Conservation (phyloP, 1,284 basidiomycete species). For the Trichosporon asahii region DNA sequence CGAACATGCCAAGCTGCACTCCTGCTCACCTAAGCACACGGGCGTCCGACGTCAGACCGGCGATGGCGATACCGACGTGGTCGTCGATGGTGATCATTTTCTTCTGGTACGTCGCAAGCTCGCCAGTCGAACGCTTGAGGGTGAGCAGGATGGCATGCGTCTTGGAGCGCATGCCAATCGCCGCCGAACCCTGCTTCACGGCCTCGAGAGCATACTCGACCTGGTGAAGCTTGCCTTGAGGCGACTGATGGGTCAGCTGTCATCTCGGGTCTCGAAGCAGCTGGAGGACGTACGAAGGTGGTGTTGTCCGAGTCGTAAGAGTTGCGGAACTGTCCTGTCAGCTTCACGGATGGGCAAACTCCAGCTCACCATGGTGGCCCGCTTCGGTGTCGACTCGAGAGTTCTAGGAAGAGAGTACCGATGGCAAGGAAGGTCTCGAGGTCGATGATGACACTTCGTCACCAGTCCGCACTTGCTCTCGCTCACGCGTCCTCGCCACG, state of each 20-base stretch:
- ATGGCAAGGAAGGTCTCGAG: slow-evolving; percentile 1
- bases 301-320: slow-evolving; percentile 23
- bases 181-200: slow-evolving; percentile 98
- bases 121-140: slow-evolving; percentile 97
- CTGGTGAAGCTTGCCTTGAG: slow-evolving; percentile 59
- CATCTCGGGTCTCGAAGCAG: not conserved
- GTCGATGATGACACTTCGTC: slow-evolving; percentile 17
- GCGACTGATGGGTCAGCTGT: slow-evolving; percentile 34
- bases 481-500: slow-evolving; percentile 21
- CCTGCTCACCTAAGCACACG: slow-evolving; percentile 78
- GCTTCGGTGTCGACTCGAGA: slow-evolving; percentile 1
- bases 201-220: slow-evolving; percentile 99
- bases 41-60: slow-evolving; percentile 95
- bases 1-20: not conserved
- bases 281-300: slow-evolving; percentile 56
- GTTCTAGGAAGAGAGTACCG: not conserved
- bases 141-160: slow-evolving; percentile 93
- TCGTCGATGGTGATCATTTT: slow-evolving; percentile 99
- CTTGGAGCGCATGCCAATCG: slow-evolving; percentile 90
- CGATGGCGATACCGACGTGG: slow-evolving; percentile 97
- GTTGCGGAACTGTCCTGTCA: slow-evolving; percentile 59
- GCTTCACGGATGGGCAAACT: not conserved
- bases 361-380: slow-evolving; percentile 26
- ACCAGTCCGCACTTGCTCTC: not conserved
- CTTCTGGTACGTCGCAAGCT: slow-evolving; percentile 97